Evolutionary conservation across 2,329 filamentous ascomycete species (phyloP).

Genomic region (Fusarium duplospermum): DNA sequence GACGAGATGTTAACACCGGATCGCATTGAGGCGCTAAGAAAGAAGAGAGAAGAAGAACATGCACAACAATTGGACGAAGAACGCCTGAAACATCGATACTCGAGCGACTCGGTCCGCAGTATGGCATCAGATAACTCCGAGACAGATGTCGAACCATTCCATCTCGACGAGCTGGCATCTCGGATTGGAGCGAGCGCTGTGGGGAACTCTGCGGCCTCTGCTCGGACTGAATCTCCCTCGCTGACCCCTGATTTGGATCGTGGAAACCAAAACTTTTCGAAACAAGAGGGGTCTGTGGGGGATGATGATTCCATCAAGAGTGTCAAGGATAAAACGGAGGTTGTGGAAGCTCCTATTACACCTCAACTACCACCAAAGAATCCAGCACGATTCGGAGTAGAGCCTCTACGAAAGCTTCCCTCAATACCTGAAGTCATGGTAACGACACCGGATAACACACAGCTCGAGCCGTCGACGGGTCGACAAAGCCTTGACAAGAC

Average conservation of each 20-base stretch:
- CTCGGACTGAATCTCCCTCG: constrained; percentile 16
- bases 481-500: background rate
- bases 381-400: constrained; percentile 27
- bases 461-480: constrained; percentile 11
- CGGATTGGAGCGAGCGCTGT: constrained; percentile 54
- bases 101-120: constrained; percentile 42
- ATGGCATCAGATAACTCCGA: constrained; percentile 40
- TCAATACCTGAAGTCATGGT: constrained; percentile 42
- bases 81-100: constrained; percentile 26
- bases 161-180: constrained; percentile 60
- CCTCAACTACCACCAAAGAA: constrained; percentile 39
- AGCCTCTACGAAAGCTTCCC: constrained; percentile 28
- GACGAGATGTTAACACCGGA: constrained; percentile 70
- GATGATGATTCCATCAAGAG: constrained; percentile 14
- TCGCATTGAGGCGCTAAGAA: constrained; percentile 60
- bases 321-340: constrained; percentile 6
- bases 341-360: background rate
- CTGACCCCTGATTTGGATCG: constrained; percentile 36
- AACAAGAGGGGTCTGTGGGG: background rate
- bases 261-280: constrained; percentile 41
- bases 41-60: constrained; percentile 46
- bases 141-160: constrained; percentile 62
- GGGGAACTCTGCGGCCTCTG: constrained; percentile 6
- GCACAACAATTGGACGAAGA: constrained; percentile 38
- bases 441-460: constrained; percentile 22